These are phyloP conservation scores for Drechmeria coniospora DNA, from an alignment of 2,329 filamentous ascomycete species.

Conservation along the genomic window DNA sequence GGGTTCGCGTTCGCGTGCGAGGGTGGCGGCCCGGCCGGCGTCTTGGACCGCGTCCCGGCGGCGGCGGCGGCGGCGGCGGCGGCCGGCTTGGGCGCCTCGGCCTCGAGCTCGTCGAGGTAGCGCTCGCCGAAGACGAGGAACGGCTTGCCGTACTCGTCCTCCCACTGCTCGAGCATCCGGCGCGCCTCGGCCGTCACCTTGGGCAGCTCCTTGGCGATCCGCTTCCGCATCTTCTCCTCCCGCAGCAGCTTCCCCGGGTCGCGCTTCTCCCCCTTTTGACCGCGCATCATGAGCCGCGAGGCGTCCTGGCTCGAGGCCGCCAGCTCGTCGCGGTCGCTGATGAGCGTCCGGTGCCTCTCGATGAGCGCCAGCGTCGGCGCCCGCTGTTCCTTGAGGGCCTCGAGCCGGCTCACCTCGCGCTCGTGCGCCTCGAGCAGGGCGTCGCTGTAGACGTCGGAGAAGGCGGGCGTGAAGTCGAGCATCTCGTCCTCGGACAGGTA, in stretches of 20 bases:
- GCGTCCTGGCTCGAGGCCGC: conserved; percentile 88
- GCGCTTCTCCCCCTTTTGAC: conserved; percentile 82
- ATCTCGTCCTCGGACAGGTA: conserved; percentile 98
- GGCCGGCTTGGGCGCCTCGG: conserved; percentile 39
- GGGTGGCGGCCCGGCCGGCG: conserved; percentile 48
- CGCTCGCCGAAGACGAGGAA: conserved; percentile 87
- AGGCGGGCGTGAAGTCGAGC: conserved; percentile 93
- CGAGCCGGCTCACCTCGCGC: conserved; percentile 69
- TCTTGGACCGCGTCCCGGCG: conserved; percentile 60
- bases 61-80: conserved; percentile 30
- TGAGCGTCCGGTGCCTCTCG: conserved; percentile 66
- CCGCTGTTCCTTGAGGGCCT: conserved; percentile 72
- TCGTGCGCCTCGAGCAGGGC: conserved; percentile 90
- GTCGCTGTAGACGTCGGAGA: conserved; percentile 94
- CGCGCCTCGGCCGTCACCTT: conserved; percentile 77
- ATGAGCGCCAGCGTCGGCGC: conserved; percentile 69
- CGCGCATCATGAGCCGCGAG: conserved; percentile 79
- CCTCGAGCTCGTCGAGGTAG: conserved; percentile 75
- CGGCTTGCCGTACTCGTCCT: conserved; percentile 83
- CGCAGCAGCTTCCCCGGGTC: conserved; percentile 86
- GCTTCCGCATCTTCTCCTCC: conserved; percentile 97
- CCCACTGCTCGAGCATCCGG: conserved; percentile 71
- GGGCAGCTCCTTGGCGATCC: conserved; percentile 88
- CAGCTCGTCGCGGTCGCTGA: conserved; percentile 76
- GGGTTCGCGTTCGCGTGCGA: conserved; percentile 21